These are phyloP conservation scores for Claviceps arundinis DNA, from an alignment of 2,329 filamentous ascomycete species.

Conservation along the genomic window DNA sequence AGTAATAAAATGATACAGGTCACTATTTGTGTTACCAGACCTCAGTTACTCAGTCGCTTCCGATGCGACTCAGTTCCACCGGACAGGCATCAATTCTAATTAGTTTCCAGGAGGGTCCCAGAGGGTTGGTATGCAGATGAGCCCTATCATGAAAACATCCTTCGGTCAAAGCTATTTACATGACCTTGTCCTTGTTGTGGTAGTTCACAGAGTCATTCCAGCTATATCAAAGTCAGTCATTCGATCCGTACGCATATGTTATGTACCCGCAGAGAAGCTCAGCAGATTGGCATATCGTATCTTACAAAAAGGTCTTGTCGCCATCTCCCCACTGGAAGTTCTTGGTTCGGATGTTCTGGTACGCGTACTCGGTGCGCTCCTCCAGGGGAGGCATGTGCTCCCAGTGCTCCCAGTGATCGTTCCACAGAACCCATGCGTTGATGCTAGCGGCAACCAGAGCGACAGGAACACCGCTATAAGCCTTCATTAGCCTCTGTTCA, in stretches of 20 bases:
- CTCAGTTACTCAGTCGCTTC: background rate
- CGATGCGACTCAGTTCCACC: background rate
- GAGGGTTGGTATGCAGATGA: background rate
- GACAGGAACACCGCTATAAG: slow-evolving; percentile 57
- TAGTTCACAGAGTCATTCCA: slow-evolving; percentile 96
- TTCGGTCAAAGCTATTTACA: slow-evolving; percentile 20
- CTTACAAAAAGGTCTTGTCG: slow-evolving; percentile 57
- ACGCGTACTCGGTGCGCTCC: slow-evolving; percentile 86
- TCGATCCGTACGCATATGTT: background rate
- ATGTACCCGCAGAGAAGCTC: background rate
- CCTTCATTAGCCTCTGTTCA: slow-evolving; percentile 1
- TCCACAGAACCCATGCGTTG: slow-evolving; percentile 88
- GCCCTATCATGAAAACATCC: background rate
- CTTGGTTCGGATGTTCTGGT: slow-evolving; percentile 95
- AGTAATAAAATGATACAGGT: background rate
- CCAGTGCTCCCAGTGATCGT: slow-evolving; percentile 96
- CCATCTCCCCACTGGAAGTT: slow-evolving; percentile 93
- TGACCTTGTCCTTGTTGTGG: slow-evolving; percentile 77
- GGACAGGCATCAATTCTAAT: background rate
- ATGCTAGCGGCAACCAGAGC: slow-evolving; percentile 54
- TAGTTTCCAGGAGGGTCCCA: background rate
- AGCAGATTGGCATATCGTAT: too few relatives aligned
- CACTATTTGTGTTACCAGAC: background rate
- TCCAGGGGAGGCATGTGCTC: slow-evolving; percentile 72
- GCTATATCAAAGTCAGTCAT: slow-evolving; percentile 29